phyloP scores from a whole-genome alignment of 2,329 filamentous ascomycete genomes.

The Fusarium pseudoanthophilum region DNA sequence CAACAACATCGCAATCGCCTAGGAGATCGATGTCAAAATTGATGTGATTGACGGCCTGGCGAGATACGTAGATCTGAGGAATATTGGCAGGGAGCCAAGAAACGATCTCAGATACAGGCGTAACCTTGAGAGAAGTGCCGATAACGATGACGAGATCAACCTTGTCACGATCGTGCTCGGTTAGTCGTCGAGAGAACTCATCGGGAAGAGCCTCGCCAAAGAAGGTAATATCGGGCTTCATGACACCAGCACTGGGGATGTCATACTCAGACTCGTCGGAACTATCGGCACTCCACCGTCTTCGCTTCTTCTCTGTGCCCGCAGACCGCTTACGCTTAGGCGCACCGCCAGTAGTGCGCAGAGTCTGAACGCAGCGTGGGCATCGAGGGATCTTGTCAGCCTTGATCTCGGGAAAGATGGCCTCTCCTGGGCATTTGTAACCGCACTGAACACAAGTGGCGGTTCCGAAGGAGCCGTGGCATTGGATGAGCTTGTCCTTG shows the following conservation, averaged over 20 bases:
- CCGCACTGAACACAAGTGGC: slow-evolving; percentile 88
- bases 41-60: slow-evolving; percentile 85
- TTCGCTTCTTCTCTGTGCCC: slow-evolving; percentile 55
- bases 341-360: slow-evolving; percentile 50
- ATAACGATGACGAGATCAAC: slow-evolving; percentile 95
- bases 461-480: slow-evolving; percentile 94
- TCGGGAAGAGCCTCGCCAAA: slow-evolving; percentile 92
- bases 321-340: slow-evolving; percentile 55
- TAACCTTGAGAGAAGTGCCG: slow-evolving; percentile 94
- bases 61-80: slow-evolving; percentile 90
- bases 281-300: slow-evolving; percentile 53
- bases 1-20: slow-evolving; percentile 93
- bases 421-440: slow-evolving; percentile 77
- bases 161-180: slow-evolving; percentile 80
- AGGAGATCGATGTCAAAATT: slow-evolving; percentile 96
- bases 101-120: slow-evolving; percentile 91
- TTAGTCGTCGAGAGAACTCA: slow-evolving; percentile 82
- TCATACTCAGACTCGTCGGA: slow-evolving; percentile 60
- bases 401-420: slow-evolving; percentile 82
- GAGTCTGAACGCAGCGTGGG: slow-evolving; percentile 70
- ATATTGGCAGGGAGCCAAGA: slow-evolving; percentile 81
- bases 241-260: slow-evolving; percentile 78
- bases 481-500: slow-evolving; percentile 88
- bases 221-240: slow-evolving; percentile 99
- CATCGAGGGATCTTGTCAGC: slow-evolving; percentile 82